Evolutionary conservation across 768 basidiomycete genomes (phyloP).

Genomic region (Russula earlei): DNA sequence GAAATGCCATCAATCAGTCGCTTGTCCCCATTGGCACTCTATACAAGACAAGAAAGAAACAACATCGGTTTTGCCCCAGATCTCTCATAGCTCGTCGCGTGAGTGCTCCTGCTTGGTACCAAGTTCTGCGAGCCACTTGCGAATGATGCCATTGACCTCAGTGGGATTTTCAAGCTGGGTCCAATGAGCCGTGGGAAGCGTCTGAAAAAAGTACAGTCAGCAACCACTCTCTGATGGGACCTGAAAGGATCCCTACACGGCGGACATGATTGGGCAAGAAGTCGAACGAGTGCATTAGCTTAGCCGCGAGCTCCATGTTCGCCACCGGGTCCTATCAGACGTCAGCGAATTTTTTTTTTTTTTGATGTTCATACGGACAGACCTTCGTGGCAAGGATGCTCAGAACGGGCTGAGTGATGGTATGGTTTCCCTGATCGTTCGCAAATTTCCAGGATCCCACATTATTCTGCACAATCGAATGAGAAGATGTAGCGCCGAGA

Average conservation of each 20-base stretch:
- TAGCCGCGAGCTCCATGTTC: slow-evolving; percentile 31
- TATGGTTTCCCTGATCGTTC: slow-evolving; percentile 34
- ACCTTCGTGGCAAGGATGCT: slow-evolving; percentile 34
- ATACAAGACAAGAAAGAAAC: background rate
- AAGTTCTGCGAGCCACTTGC: slow-evolving; percentile 39
- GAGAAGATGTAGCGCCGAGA: background rate
- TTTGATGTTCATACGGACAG: slow-evolving; percentile 6
- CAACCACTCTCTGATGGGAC: background rate
- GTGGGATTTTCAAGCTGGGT: slow-evolving; percentile 51
- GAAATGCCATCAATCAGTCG: background rate
- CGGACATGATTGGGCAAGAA: slow-evolving; percentile 31
- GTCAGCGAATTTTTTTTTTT: background rate
- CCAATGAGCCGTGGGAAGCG: slow-evolving; percentile 54
- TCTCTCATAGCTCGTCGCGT: slow-evolving; percentile 12
- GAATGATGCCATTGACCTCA: slow-evolving; percentile 42
- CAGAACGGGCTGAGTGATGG: slow-evolving; percentile 34
- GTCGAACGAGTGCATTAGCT: slow-evolving; percentile 22
- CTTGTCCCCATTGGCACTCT: background rate
- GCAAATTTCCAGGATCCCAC: slow-evolving; percentile 31
- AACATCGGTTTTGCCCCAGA: background rate
- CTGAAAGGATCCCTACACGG: slow-evolving; percentile 24
- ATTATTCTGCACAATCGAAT: slow-evolving; percentile 29
- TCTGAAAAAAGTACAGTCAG: slow-evolving; percentile 27
- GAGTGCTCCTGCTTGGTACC: background rate
- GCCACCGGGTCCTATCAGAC: slow-evolving; percentile 34